Conservation (phyloP, 495 filamentous ascomycete genomes). For the Hypoxylon fragiforme region DNA sequence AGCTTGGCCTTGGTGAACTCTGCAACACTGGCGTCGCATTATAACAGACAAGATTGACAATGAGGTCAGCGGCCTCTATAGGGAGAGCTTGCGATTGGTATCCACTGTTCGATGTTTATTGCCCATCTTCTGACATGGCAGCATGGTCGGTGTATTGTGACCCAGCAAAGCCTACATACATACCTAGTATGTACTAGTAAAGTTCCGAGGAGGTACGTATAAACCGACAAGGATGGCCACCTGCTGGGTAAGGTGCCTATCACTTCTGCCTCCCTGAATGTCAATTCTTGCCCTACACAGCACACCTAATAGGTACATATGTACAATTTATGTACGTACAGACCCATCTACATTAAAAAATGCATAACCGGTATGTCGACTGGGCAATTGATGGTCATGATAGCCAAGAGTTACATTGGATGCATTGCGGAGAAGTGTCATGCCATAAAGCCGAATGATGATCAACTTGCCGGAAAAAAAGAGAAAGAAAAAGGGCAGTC, state of each 20-base stretch:
- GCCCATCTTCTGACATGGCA: neutral
- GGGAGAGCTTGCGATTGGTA: slow-evolving; percentile 2
- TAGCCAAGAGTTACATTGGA: slow-evolving; percentile 12
- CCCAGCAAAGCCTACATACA: too few relatives aligned
- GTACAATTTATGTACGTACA: neutral
- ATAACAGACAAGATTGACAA: slow-evolving; percentile 3
- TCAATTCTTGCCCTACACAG: too few relatives aligned
- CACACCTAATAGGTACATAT: too few relatives aligned
- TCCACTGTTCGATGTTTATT: slow-evolving; percentile 2
- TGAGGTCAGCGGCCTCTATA: slow-evolving; percentile 21
- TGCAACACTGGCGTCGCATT: slow-evolving; percentile 29
- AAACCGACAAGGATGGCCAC: too few relatives aligned
- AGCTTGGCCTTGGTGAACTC: slow-evolving; percentile 23
- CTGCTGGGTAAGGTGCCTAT: too few relatives aligned
- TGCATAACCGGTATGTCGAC: too few relatives aligned
- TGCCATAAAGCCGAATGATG: slow-evolving; percentile 28
- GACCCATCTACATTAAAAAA: too few relatives aligned
- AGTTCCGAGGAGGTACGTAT: neutral
- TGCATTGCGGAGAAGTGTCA: slow-evolving; percentile 30
- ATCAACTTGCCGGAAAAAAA: slow-evolving; percentile 15
- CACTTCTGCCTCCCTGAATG: too few relatives aligned
- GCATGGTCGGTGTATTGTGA: too few relatives aligned
- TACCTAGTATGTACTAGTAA: too few relatives aligned
- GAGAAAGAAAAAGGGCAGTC: too few relatives aligned
- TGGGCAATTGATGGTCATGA: neutral